Conservation (phyloP, 2,329 filamentous ascomycete genomes). For the Diaporthe humulicola region DNA sequence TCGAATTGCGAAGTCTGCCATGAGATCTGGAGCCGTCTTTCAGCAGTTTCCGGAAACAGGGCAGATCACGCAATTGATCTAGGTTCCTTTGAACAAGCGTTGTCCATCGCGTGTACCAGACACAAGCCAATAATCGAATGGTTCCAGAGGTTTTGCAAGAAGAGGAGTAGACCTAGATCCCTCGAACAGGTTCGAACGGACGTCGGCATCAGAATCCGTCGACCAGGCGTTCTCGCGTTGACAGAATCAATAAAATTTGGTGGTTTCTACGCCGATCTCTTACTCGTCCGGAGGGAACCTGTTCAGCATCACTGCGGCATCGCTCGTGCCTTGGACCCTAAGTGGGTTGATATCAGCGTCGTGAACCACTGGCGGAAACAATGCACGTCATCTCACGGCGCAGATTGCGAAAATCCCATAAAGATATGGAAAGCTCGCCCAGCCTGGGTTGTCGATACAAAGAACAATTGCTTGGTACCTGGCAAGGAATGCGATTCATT, state of each 20-base stretch:
- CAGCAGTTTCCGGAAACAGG: background rate
- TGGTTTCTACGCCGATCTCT: background rate
- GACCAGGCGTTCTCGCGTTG: background rate
- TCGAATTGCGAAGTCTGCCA: background rate
- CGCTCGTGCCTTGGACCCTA: background rate
- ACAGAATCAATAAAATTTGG: background rate
- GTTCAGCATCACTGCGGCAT: background rate
- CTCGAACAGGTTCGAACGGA: no score
- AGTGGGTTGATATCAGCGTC: background rate
- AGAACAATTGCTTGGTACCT: background rate
- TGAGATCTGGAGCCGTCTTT: background rate
- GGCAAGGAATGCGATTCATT: background rate
- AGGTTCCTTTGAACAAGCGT: background rate
- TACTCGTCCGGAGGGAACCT: background rate
- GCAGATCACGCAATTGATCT: no score
- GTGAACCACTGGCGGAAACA: background rate
- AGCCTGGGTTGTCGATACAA: background rate
- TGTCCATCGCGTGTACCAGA: background rate
- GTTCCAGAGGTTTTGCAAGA: background rate
- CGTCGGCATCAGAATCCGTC: background rate
- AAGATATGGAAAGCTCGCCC: background rate
- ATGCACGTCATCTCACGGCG: background rate
- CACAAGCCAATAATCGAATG: background rate
- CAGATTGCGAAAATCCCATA: background rate
- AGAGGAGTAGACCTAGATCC: background rate